Evolutionary conservation across 2,329 filamentous ascomycete genomes (phyloP), one percentile per base, ranked within the genome.

Genomic region (Rhinocladiella similis): DNA sequence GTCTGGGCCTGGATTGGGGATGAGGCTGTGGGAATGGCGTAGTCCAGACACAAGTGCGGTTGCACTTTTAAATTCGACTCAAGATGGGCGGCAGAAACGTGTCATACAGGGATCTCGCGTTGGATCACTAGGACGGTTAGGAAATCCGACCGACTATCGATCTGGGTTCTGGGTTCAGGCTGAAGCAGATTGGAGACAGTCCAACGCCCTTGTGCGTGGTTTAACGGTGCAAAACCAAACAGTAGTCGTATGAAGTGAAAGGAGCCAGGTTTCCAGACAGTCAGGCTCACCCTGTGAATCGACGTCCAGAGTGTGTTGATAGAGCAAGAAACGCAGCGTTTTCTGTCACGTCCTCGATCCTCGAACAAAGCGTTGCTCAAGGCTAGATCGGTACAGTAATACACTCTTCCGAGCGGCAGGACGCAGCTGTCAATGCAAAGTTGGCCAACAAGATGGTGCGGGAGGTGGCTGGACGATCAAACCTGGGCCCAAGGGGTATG

Each of bases 161-260:
- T 46, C 43, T 16, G 22, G 42, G 20, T 14, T 20, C 3, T 38
- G 35, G 5, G 38, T 12, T 41, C n/a, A 27, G 25, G 43, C 7
- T 46, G 43, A 46, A 46, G 43, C 43, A 46, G 43, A 46, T 46
- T 46, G 43, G 43, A 46, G 22, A 45, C 42, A 45, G 22, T 18
- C 22, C 3, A 25, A 22, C 12, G 2, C 42, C 42, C 16, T 5
- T 22, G 42, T 14, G 22, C 16, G 42, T 45, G 42, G 42, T 18
- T 45, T 12, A 16, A 42, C 16, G 13, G 18, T 13, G 5, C 12
- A 14, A 19, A 13, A 7, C 18, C 18, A 20, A 16, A 10, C 9
- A 10, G 18, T 20, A 6, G 9, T 22, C 16, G 43, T 29, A 25
- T 9, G 43, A 13, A 12, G 20, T 29, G 43, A 27, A 16, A 25